Evolutionary conservation across 2,329 filamentous ascomycete genomes (phyloP).

Genomic region (Dactylonectria macrodidyma): DNA sequence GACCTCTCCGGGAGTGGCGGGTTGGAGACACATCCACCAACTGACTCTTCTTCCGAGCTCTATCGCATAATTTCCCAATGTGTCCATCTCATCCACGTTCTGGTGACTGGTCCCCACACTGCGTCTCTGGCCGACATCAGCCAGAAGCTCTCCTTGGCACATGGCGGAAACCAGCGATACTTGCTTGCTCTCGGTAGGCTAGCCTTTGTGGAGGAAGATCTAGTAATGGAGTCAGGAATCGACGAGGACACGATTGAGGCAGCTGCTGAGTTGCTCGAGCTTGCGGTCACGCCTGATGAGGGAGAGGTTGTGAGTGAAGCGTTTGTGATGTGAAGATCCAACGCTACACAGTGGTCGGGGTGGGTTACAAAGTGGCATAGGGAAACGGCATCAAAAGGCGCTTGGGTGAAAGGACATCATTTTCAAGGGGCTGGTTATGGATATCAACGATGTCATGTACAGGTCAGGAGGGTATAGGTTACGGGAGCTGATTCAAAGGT

Average conservation of each 20-base stretch:
- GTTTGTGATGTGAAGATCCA: conserved; percentile 51
- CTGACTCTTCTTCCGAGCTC: conserved; percentile 50
- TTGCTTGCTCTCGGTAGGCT: conserved; percentile 84
- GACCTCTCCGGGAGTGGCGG: conserved; percentile 33
- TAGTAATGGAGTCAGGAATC: conserved; percentile 83
- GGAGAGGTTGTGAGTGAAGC: conserved; percentile 62
- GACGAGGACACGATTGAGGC: conserved; percentile 84
- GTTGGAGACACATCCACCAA: background rate
- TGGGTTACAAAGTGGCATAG: conserved; percentile 14
- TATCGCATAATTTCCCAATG: conserved; percentile 64
- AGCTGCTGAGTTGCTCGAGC: conserved; percentile 86
- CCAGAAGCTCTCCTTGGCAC: conserved; percentile 77
- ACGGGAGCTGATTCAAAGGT: background rate
- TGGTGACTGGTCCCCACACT: conserved; percentile 65
- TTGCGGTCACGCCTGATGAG: conserved; percentile 83
- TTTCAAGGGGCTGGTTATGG: conserved; percentile 3
- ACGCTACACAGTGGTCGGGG: background rate
- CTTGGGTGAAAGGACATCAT: conserved; percentile 8
- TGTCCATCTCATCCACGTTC: conserved; percentile 65
- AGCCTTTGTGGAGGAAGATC: conserved; percentile 86
- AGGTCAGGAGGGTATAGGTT: background rate
- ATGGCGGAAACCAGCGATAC: conserved; percentile 85
- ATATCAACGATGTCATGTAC: conserved; percentile 6
- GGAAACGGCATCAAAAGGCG: conserved; percentile 4
- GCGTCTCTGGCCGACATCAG: conserved; percentile 72